Percentiles rank a stretch among this genome's conserved stretches.
These are phyloP conservation scores for Tremella yokohamensis DNA, from an alignment of 768 basidiomycete genomes.

Conservation along the genomic window DNA sequence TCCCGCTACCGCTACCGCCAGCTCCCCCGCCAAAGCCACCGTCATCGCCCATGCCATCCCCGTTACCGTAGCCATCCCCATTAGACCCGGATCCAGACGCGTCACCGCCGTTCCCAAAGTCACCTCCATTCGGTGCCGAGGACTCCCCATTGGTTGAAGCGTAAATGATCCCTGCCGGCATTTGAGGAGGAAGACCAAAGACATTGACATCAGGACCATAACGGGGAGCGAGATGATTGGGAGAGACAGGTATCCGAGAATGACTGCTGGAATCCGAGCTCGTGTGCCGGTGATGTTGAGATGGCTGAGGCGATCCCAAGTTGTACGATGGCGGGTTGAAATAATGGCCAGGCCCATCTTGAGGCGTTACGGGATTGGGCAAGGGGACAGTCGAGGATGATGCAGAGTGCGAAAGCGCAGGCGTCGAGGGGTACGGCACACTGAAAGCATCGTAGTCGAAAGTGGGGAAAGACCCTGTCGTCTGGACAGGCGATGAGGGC, in stretches of 20 bases:
- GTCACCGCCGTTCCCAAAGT: slow-evolving; percentile 1
- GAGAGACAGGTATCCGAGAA: too few species aligned
- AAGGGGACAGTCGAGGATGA: not conserved
- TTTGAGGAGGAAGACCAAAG: not conserved
- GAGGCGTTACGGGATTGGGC: too few species aligned
- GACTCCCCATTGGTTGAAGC: not conserved
- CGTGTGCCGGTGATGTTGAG: too few species aligned
- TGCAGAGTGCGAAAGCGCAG: not conserved
- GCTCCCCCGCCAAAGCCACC: slow-evolving; percentile 3
- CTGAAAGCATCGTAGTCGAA: too few species aligned
- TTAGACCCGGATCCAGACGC: not conserved
- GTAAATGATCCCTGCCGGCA: slow-evolving; percentile 1
- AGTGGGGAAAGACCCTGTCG: not conserved
- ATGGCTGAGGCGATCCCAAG: too few species aligned
- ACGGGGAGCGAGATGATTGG: too few species aligned
- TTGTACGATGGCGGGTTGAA: too few species aligned
- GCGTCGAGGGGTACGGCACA: too few species aligned
- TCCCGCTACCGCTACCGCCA: slow-evolving; percentile 4
- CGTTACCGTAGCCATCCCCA: slow-evolving; percentile 6
- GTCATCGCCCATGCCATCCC: not conserved
- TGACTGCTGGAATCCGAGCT: too few species aligned
- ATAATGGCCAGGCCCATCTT: too few species aligned
- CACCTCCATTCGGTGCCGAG: not conserved
- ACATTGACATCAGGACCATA: too few species aligned
- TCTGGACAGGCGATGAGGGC: not conserved